phyloP scores from a whole-genome alignment of 345 rosid genomes.

The Lepidium sativum region DNA sequence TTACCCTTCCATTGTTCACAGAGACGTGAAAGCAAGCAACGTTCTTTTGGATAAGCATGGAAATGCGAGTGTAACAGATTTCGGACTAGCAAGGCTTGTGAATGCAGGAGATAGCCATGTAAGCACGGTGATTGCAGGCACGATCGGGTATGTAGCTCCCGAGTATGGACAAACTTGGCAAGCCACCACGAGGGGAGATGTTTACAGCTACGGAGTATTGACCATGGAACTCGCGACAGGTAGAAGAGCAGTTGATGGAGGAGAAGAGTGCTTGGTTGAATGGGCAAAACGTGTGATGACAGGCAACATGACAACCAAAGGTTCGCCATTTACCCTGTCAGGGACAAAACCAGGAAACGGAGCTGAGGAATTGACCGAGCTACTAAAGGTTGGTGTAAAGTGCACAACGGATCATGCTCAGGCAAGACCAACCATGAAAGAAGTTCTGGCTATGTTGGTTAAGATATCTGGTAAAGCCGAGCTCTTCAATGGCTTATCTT shows the following conservation, averaged over 20 bases:
- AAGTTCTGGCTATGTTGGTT: conserved; percentile 57
- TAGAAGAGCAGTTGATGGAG: conserved; percentile 83
- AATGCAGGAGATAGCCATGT: conserved; percentile 74
- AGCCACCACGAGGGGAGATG: conserved; percentile 92
- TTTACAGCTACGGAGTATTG: conserved; percentile 82
- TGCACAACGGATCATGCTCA: conserved; percentile 76
- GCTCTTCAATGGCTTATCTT: conserved; percentile 30
- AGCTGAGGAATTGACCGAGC: conserved; percentile 55
- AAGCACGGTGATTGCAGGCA: conserved; percentile 87
- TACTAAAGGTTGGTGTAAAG: conserved; percentile 51
- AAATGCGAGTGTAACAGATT: conserved; percentile 75
- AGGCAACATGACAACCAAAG: conserved; percentile 17
- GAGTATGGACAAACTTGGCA: conserved; percentile 94
- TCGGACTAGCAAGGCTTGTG: conserved; percentile 78
- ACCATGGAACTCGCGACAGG: conserved; percentile 86
- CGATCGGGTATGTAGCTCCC: conserved; percentile 89
- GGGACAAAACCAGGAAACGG: conserved; percentile 66
- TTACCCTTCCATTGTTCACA: conserved; percentile 75
- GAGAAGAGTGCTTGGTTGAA: conserved; percentile 86
- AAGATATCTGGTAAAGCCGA: conserved; percentile 33
- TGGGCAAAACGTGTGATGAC: conserved; percentile 71
- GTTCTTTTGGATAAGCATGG: conserved; percentile 67
- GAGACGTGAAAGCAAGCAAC: conserved; percentile 94
- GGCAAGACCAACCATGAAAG: conserved; percentile 88
- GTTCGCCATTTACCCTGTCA: conserved; percentile 41